These are phyloP conservation scores for Colletotrichum sp. DNA, from an alignment of 2,329 filamentous ascomycete species.

Conservation along the genomic window DNA sequence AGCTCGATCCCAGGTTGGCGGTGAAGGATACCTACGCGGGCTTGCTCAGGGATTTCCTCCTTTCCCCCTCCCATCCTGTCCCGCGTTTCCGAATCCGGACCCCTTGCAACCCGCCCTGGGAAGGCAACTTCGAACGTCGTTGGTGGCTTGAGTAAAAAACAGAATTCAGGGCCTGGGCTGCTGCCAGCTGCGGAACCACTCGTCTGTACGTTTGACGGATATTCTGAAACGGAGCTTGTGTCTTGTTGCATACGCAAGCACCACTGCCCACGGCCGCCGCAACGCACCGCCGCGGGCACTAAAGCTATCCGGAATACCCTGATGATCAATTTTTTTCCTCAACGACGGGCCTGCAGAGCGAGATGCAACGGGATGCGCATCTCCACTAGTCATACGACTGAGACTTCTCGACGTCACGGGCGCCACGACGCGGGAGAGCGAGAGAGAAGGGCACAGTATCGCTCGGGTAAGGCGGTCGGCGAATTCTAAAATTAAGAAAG, in stretches of 20 bases:
- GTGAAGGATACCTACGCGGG: constrained; percentile 21
- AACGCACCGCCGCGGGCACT: neutral
- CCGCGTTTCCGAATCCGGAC: constrained; percentile 16
- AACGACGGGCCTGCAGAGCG: neutral
- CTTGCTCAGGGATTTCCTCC: constrained; percentile 20
- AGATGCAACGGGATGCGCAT: neutral
- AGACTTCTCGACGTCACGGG: constrained; percentile 11
- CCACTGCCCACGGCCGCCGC: neutral
- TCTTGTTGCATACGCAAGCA: constrained; percentile 6
- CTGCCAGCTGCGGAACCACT: constrained; percentile 6
- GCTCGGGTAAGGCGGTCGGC: constrained; percentile 6
- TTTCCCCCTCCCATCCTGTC: constrained; percentile 13
- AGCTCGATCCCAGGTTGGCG: constrained; percentile 16
- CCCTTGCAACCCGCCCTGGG: neutral
- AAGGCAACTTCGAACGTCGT: neutral
- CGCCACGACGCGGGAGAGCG: neutral
- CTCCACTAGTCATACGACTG: constrained; percentile 15
- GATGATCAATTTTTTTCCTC: neutral
- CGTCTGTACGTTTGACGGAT: neutral
- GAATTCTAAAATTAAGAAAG: neutral
- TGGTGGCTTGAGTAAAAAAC: neutral
- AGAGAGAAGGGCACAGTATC: neutral
- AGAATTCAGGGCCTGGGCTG: neutral
- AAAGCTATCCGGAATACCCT: constrained; percentile 2
- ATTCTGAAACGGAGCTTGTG: constrained; percentile 22